Conservation (phyloP, 129 eudicot species). For the Artemisia argyi region DNA sequence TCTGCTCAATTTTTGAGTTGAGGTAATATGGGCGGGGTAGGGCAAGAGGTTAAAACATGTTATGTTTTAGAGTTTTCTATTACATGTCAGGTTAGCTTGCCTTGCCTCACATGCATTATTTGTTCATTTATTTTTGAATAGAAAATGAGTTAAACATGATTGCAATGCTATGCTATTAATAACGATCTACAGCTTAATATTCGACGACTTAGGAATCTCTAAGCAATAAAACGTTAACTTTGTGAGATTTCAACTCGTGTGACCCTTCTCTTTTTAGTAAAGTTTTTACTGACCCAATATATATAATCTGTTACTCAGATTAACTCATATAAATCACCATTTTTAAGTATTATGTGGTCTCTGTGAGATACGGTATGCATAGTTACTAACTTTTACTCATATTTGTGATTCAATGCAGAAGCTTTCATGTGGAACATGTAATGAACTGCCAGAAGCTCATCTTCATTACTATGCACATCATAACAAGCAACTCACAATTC, state of each 20-base stretch:
- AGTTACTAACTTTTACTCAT: constrained; percentile 13
- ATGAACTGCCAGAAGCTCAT: constrained; percentile 78
- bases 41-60: background rate
- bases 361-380: constrained; percentile 6
- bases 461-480: constrained; percentile 79
- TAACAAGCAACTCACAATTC: constrained; percentile 74
- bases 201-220: too few species aligned
- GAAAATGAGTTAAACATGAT: background rate
- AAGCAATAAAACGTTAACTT: too few species aligned
- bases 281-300: background rate
- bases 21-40: background rate
- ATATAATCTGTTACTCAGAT: background rate
- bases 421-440: constrained; percentile 64
- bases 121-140: background rate
- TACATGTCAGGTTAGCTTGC: too few species aligned
- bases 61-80: background rate
- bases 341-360: constrained; percentile 7
- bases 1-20: background rate
- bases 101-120: too few species aligned
- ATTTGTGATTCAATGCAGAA: constrained; percentile 40
- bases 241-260: too few species aligned
- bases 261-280: too few species aligned
- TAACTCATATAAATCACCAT: background rate
- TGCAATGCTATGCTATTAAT: background rate
- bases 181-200: too few species aligned